Evolutionary conservation across 257 asterid genomes (phyloP), one percentile per base, ranked within the genome.

Genomic region (Salvia splendens): DNA sequence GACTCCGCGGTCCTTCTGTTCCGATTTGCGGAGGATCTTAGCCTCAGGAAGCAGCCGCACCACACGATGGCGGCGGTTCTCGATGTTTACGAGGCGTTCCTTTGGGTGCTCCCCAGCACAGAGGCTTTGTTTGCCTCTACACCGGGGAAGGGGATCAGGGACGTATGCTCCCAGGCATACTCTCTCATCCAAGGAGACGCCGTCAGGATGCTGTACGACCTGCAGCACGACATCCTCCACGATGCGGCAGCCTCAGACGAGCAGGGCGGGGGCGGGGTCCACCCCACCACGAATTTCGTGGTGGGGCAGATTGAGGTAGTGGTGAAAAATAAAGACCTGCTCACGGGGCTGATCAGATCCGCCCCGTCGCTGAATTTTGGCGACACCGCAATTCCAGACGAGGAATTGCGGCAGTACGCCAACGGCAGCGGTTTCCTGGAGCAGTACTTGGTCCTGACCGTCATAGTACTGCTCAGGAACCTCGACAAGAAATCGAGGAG

Each of bases 371-470:
- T 56, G 73, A 30, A 64, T 3, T 68, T 24, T 2, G 3, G 30
- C 30, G 30, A 24, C 30, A 24, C 30, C 30, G 30, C 30, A 24
- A 2, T 75, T 33, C 69, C 58, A 3, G 58, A 30, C 17, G 69
- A 32, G 68, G 80, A 62, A 12, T 14, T 81, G 24, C 61, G 68
- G 32, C 68, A 77, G 20, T 14, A 3, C 0, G 0, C 6, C 3
- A 10, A 6, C 11, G 8, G 35, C n/a, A 54, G 49, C 6, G 61
- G 66, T 11, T 58, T 61, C 9, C 78, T 78, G 20, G 83, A 73
- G 5, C 73, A 45, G 14, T 84, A 83, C 47, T 41, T 83, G 77
- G 73, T 70, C 50, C 62, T 80, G 77, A 83, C 76, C 75, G 12
- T 80, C 1, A 66, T 47, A 46, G 67, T 71, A 55, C 28, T 83